Evolutionary conservation across 306 rosid species (phyloP).

Genomic region (Trifolium fragiferum): DNA sequence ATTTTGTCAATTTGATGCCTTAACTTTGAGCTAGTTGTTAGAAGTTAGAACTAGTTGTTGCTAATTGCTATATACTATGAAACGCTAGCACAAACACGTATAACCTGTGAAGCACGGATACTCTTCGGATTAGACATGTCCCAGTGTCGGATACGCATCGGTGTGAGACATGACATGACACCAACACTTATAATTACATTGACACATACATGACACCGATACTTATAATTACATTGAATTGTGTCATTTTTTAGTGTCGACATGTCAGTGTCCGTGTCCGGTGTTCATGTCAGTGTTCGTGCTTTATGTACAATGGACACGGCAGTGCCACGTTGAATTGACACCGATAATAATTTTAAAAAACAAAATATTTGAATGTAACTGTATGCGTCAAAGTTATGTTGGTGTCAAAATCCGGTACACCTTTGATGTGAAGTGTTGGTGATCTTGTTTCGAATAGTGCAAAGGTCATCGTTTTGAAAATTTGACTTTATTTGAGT

Average conservation of each 20-base stretch:
- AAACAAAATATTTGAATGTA: no score
- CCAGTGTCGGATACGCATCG: no score
- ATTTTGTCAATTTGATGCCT: constrained; percentile 20
- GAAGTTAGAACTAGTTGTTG: neutral
- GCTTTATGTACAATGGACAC: neutral
- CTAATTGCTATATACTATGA: constrained; percentile 3
- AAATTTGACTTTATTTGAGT: neutral
- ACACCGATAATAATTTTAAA: neutral
- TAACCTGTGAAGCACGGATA: no score
- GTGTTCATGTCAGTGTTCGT: no score
- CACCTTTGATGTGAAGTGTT: neutral
- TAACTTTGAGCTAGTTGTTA: neutral
- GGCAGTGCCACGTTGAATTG: neutral
- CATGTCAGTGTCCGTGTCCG: no score
- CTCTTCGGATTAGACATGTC: no score
- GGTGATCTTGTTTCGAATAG: neutral
- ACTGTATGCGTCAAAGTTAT: no score
- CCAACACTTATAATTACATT: no score
- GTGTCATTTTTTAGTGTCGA: no score
- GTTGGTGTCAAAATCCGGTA: neutral
- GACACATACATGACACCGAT: no score
- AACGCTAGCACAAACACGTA: neutral
- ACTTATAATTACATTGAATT: no score
- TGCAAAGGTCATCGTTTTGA: neutral
- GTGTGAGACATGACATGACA: no score